phyloP scores from a whole-genome alignment of 2,329 filamentous ascomycete genomes.

The Colletotrichum shisoi region DNA sequence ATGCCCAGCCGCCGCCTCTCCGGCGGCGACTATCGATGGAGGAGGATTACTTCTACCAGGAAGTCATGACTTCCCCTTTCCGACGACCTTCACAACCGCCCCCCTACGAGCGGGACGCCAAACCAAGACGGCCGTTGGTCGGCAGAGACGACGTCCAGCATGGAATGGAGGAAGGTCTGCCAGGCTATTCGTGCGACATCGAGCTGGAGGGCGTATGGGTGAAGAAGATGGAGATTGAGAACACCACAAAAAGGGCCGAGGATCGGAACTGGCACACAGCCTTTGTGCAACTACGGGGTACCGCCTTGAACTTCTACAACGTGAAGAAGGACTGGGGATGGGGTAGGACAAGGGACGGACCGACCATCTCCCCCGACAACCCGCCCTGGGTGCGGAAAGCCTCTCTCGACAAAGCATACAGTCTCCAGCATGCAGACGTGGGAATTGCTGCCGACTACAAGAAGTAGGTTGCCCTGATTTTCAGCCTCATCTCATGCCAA shows the following conservation, averaged over 20 bases:
- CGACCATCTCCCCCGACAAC: conserved; percentile 59
- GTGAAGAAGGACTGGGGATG: conserved; percentile 66
- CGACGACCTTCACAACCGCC: conserved; percentile 58
- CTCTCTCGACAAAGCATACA: conserved; percentile 71
- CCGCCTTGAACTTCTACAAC: conserved; percentile 70
- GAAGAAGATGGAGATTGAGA: conserved; percentile 72
- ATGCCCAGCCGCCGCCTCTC: conserved; percentile 50
- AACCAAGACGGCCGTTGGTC: conserved; percentile 42
- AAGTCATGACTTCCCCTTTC: conserved; percentile 57
- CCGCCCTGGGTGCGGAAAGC: conserved; percentile 62
- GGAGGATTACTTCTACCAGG: conserved; percentile 63
- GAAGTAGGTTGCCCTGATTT: conserved; percentile 59
- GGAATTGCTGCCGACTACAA: conserved; percentile 77
- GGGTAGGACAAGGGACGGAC: conserved; percentile 57
- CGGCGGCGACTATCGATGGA: conserved; percentile 62
- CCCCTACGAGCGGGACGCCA: conserved; percentile 51
- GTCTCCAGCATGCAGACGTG: conserved; percentile 76
- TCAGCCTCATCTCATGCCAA: conserved; percentile 35
- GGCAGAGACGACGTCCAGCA: conserved; percentile 35
- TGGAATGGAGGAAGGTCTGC: conserved; percentile 54
- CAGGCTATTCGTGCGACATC: conserved; percentile 66
- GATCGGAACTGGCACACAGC: conserved; percentile 71
- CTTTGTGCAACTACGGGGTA: conserved; percentile 72
- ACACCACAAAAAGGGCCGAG: conserved; percentile 68
- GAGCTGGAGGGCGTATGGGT: conserved; percentile 65